Conservation (phyloP, 2,329 filamentous ascomycete species). For the Colletotrichum tamarilloi region DNA sequence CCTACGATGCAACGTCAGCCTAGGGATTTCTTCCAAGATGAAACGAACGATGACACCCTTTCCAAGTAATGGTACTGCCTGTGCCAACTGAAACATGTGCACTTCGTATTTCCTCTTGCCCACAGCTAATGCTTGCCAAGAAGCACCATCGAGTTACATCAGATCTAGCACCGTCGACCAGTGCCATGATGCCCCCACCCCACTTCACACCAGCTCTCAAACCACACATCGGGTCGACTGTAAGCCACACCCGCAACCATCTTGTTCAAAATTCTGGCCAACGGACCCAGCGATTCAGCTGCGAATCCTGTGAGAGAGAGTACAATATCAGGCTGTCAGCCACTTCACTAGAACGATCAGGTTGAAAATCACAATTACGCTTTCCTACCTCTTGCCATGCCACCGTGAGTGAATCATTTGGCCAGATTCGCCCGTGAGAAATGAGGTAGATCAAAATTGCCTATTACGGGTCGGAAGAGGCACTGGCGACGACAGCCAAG, state of each 20-base stretch:
- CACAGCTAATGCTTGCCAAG: conserved; percentile 22
- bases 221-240: not conserved
- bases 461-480: no score
- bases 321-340: not conserved
- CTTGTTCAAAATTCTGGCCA: not conserved
- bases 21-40: not conserved
- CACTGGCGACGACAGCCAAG: no score
- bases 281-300: not conserved
- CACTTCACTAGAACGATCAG: not conserved
- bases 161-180: conserved; percentile 5
- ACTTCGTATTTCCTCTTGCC: conserved; percentile 25
- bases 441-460: not conserved
- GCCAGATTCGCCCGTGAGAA: not conserved
- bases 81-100: conserved; percentile 26
- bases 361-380: no score
- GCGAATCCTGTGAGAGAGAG: not conserved
- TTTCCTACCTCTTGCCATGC: not conserved
- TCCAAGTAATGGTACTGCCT: not conserved
- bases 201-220: not conserved
- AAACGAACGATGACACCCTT: conserved; percentile 18
- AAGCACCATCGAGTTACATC: conserved; percentile 19
- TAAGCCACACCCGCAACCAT: conserved; percentile 28
- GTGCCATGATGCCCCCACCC: not conserved
- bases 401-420: not conserved
- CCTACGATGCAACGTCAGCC: not conserved